Percentiles rank a stretch among this genome's conserved stretches.
Conservation (phyloP, 108 stramenopile species). For the Fistulifera pelliculosa region DNA sequence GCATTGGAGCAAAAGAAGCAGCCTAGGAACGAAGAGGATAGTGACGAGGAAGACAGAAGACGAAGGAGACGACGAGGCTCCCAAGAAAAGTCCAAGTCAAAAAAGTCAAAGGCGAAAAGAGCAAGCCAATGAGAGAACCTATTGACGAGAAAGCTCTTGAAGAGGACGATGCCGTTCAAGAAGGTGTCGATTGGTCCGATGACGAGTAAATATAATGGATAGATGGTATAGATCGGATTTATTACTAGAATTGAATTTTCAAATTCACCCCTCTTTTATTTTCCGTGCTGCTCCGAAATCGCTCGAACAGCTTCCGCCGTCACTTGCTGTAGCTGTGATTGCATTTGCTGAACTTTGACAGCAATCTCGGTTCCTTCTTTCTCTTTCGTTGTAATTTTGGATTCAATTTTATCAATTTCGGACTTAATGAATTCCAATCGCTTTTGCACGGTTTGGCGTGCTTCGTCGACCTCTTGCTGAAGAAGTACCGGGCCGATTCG, state of each 20-base stretch:
- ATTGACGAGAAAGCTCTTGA: slow-evolving; percentile 11
- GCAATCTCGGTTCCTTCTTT: slow-evolving; percentile 46
- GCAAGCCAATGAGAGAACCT: not conserved
- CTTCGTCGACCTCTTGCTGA: slow-evolving; percentile 83
- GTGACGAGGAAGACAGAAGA: slow-evolving; percentile 21
- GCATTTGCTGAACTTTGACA: slow-evolving; percentile 71
- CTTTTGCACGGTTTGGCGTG: slow-evolving; percentile 77
- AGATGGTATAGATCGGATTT: too few species aligned
- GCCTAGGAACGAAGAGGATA: slow-evolving; percentile 15
- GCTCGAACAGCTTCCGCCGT: slow-evolving; percentile 76
- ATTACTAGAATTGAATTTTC: slow-evolving; percentile 6
- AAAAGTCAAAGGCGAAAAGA: slow-evolving; percentile 6
- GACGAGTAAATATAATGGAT: too few species aligned
- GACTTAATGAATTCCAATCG: slow-evolving; percentile 78
- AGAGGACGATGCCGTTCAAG: slow-evolving; percentile 70
- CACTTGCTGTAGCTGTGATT: slow-evolving; percentile 66
- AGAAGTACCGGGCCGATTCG: slow-evolving; percentile 89
- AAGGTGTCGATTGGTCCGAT: slow-evolving; percentile 80
- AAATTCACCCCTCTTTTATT: not conserved
- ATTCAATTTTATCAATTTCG: slow-evolving; percentile 57
- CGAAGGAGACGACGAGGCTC: not conserved
- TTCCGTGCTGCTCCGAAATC: slow-evolving; percentile 15
- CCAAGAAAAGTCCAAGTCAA: too few species aligned
- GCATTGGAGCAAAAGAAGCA: slow-evolving; percentile 14
- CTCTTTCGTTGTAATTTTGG: slow-evolving; percentile 40